phyloP scores from a whole-genome alignment of 2,329 filamentous ascomycete genomes.

The Aspergillus thermomutatus region DNA sequence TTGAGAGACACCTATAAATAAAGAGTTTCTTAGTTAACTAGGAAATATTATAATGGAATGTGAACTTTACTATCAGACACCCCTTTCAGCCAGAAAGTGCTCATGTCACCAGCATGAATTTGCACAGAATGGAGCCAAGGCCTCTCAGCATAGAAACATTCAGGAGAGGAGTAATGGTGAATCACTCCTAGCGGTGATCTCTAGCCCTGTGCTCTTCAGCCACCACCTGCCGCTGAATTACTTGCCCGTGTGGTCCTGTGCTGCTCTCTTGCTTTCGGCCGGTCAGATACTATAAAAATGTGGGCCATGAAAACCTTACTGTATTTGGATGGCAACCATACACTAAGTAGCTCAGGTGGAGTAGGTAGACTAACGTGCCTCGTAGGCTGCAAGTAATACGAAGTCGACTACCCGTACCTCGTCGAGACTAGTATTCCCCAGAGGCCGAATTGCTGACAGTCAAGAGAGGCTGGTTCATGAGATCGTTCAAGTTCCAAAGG shows the following conservation, averaged over 20 bases:
- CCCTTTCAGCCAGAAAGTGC: neutral
- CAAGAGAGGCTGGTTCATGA: neutral
- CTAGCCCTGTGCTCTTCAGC: constrained; percentile 14
- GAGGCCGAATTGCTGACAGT: neutral
- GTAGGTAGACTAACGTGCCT: constrained; percentile 3
- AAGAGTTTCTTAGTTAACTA: neutral
- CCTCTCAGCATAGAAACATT: constrained; percentile 9
- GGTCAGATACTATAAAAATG: constrained; percentile 5
- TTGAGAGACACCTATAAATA: neutral
- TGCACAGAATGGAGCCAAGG: constrained; percentile 1
- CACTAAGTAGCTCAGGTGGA: constrained; percentile 21
- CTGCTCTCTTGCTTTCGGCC: neutral
- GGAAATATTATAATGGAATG: neutral
- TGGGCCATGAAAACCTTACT: constrained; percentile 11
- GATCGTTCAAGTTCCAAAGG: neutral
- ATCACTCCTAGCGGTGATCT: constrained; percentile 35
- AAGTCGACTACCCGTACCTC: constrained; percentile 1
- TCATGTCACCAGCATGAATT: neutral
- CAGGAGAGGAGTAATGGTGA: constrained; percentile 18
- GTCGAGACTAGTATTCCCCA: constrained; percentile 8
- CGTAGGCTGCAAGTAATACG: constrained; percentile 13
- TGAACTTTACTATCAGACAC: neutral
- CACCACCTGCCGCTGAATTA: constrained; percentile 8
- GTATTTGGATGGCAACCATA: neutral
- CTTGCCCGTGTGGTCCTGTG: constrained; percentile 5